Evolutionary conservation across 805 yeast genomes (phyloP), one percentile per base, ranked within the genome.

Genomic region (Wickerhamiella occidentalis): DNA sequence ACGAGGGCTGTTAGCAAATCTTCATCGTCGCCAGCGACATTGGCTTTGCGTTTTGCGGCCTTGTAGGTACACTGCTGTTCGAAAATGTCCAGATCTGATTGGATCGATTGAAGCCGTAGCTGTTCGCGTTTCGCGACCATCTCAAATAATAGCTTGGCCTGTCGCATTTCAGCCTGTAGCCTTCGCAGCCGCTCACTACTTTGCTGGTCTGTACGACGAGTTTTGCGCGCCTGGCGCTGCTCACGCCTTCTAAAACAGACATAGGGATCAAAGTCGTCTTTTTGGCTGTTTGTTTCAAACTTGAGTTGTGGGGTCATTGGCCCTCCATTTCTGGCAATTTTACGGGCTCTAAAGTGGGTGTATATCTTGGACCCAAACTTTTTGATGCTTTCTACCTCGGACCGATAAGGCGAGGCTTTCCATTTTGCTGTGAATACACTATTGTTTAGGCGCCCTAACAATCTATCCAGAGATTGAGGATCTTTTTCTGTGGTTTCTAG

Each of bases 241-340:
- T 88, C 97, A 64, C 98, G 82, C 56, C 96, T 79, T 60, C 98
- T 77, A 71, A 92, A 92, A 68, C 96, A 86, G 37, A 86, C 82
- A 64, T 92, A 92, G 1, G 98, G 97, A 64, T 92, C 96, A 18
- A 52, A 46, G 25, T 58, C 61, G 59, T 88, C 96, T 60, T 87
- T 87, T 52, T 85, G 92, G 50, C 77, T 77, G 21, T 85, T 85
- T 57, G 85, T 88, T 67, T 88, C 96, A 63, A 85, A 87, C 63
- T 80, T 84, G 46, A 92, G 70, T 13, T 73, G 64, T 3, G 96
- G 95, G 56, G 78, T 74, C 18, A 92, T 75, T 3, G 82, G 65
- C 56, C 76, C 75, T 28, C 96, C 96, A 23, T 70, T 64, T 48
- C 85, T 70, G 40, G 67, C 77, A 17, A 87, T 72, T 63, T 88